A percentile compares a stretch with the other conserved stretches of the same genome.
Conservation (phyloP, 768 basidiomycete species). For the Trametes villosa region DNA sequence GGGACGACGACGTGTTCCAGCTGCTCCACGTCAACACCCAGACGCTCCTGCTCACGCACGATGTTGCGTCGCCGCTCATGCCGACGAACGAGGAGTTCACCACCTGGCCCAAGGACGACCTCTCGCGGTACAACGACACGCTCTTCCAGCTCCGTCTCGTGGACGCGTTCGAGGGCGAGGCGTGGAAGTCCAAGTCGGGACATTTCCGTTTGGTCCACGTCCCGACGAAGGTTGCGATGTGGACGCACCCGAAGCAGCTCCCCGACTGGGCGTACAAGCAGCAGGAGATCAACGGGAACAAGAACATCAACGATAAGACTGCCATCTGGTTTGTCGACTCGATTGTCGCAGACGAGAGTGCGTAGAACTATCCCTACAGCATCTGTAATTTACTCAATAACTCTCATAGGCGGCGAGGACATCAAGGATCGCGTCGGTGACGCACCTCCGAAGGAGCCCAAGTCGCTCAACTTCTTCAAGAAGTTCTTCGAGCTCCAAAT, state of each 20-base stretch:
- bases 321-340: slow-evolving; percentile 91
- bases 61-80: slow-evolving; percentile 96
- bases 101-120: slow-evolving; percentile 82
- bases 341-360: slow-evolving; percentile 74
- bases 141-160: slow-evolving; percentile 79
- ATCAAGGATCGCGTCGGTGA: slow-evolving; percentile 55
- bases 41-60: slow-evolving; percentile 86
- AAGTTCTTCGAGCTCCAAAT: slow-evolving; percentile 94
- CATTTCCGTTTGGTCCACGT: slow-evolving; percentile 92
- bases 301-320: slow-evolving; percentile 79
- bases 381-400: neutral
- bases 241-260: slow-evolving; percentile 84
- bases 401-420: slow-evolving; percentile 55
- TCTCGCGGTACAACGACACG: slow-evolving; percentile 82
- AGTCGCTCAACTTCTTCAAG: slow-evolving; percentile 87
- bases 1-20: slow-evolving; percentile 87
- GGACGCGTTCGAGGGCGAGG: slow-evolving; percentile 75
- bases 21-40: slow-evolving; percentile 88
- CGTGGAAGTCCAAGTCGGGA: slow-evolving; percentile 93
- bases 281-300: slow-evolving; percentile 98
- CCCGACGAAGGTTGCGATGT: slow-evolving; percentile 89
- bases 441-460: slow-evolving; percentile 66
- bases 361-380: slow-evolving; percentile 34
- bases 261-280: slow-evolving; percentile 98
- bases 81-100: slow-evolving; percentile 99